These are phyloP conservation scores for Singerocomus rubriflavus DNA, from an alignment of 1,284 basidiomycete species.

Conservation along the genomic window DNA sequence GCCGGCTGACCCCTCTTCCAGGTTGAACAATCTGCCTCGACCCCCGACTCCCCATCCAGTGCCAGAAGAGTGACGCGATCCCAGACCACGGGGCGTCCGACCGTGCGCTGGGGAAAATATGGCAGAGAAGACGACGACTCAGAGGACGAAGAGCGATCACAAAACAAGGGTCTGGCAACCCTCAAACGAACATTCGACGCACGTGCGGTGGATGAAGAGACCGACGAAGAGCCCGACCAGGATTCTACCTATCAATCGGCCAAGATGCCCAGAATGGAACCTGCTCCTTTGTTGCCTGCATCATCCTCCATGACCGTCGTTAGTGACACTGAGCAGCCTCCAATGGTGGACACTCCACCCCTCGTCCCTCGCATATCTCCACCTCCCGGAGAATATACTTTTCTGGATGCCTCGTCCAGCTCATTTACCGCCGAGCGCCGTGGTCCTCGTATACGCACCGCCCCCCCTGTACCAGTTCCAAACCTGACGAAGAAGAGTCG, in stretches of 20 bases:
- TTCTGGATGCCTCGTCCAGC: constrained; percentile 35
- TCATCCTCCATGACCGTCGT: constrained; percentile 33
- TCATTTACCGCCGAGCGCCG: constrained; percentile 35
- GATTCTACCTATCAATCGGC: constrained; percentile 17
- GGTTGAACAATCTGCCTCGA: constrained; percentile 21
- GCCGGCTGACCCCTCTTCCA: constrained; percentile 22
- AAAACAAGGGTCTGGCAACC: constrained; percentile 17
- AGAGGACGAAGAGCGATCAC: constrained; percentile 25
- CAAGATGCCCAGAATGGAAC: constrained; percentile 31
- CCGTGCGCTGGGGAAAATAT: constrained; percentile 35
- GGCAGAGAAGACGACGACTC: constrained; percentile 28
- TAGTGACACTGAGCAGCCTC: constrained; percentile 21
- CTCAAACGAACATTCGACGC: constrained; percentile 36
- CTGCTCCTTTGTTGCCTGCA: constrained; percentile 22
- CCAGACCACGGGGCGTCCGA: constrained; percentile 33
- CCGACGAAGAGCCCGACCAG: constrained; percentile 29
- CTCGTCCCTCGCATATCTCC: constrained; percentile 22
- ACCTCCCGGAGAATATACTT: constrained; percentile 33
- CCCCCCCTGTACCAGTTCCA: constrained; percentile 60
- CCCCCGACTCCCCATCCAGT: constrained; percentile 26
- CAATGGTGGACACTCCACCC: constrained; percentile 9
- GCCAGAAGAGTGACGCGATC: constrained; percentile 32
- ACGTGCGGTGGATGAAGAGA: constrained; percentile 35
- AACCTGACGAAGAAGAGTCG: constrained; percentile 71
- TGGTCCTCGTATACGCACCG: constrained; percentile 36